Evolutionary conservation across 2,329 filamentous ascomycete species (phyloP), one percentile per base, ranked within the genome.

Genomic region (Trichoderma sp.): DNA sequence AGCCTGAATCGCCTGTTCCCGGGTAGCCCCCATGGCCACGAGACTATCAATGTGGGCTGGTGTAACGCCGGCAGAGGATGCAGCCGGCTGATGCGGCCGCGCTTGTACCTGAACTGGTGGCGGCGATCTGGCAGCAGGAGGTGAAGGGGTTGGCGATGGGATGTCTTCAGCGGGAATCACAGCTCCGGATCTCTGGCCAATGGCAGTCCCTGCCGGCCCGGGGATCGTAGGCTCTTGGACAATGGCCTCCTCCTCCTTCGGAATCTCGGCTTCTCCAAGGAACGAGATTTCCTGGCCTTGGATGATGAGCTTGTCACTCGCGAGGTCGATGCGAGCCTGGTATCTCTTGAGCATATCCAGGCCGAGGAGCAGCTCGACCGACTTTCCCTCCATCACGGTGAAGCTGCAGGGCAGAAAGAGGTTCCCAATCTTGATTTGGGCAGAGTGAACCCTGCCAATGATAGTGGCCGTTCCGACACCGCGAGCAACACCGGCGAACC

Each of bases 361-460:
- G 4, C 95, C 95, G 13, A 99, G 87, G 2, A 99, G 86, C 19
- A 99, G 84, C 77, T 98, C 95, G 27, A 99, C 95, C 63, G 93
- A 89, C 80, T 98, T 99, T 71, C 95, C 95, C 81, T 99, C 95
- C 95, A 99, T 99, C 76, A 99, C 95, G 3, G 95, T 99, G 79
- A 99, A 99, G 69, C 93, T 95, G 81, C 94, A 98, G 3, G 94
- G 90, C 73, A 99, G 84, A 76, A 93, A 93, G 70, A 94, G 87
- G 50, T 86, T 88, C 64, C 94, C 95, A 72, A 99, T 95, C 79
- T 92, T 94, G 79, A 99, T 96, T 79, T 94, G 93, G 10, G 95
- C 95, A 25, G 92, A 93, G 79, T 99, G 95, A 4, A 99, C 95
- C 63, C 95, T 92, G 35, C 95, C 95, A 22, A 99, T 89, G 73